phyloP scores from a whole-genome alignment of 177 flowering plant species.

The Telopea speciosissima region DNA sequence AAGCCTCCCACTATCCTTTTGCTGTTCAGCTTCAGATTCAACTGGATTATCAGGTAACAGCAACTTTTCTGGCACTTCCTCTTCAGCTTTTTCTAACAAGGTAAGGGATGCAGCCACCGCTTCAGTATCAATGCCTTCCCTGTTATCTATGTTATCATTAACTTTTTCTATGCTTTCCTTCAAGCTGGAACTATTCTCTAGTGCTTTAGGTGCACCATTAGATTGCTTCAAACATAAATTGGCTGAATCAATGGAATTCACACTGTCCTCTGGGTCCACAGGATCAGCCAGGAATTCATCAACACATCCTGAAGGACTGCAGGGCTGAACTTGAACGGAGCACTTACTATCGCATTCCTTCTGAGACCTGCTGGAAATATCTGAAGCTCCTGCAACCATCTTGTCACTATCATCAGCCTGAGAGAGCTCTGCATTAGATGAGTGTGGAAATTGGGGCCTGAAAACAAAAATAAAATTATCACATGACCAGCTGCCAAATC shows the following conservation, averaged over 20 bases:
- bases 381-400: slow-evolving; percentile 6
- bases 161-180: slow-evolving; percentile 1
- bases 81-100: slow-evolving; percentile 15
- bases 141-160: slow-evolving; percentile 5
- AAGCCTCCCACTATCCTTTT: slow-evolving; percentile 12
- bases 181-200: slow-evolving; percentile 8
- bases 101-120: neutral
- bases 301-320: slow-evolving; percentile 29
- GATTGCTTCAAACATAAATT: slow-evolving; percentile 11
- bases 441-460: slow-evolving; percentile 23
- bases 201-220: slow-evolving; percentile 12
- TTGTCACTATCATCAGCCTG: slow-evolving; percentile 11
- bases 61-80: slow-evolving; percentile 10
- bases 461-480: slow-evolving; percentile 4
- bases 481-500: slow-evolving; percentile 2
- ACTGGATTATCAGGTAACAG: slow-evolving; percentile 6
- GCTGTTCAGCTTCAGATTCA: slow-evolving; percentile 1
- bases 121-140: slow-evolving; percentile 3
- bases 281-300: slow-evolving; percentile 39
- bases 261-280: slow-evolving; percentile 18
- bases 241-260: slow-evolving; percentile 12
- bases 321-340: slow-evolving; percentile 12
- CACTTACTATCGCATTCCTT: slow-evolving; percentile 16
- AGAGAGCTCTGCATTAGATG: slow-evolving; percentile 15
- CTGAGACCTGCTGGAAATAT: slow-evolving; percentile 9